A percentile compares a stretch with the other conserved stretches of the same genome.
Conservation (phyloP, 257 asterid species). For the Primulina huaijiensis region DNA sequence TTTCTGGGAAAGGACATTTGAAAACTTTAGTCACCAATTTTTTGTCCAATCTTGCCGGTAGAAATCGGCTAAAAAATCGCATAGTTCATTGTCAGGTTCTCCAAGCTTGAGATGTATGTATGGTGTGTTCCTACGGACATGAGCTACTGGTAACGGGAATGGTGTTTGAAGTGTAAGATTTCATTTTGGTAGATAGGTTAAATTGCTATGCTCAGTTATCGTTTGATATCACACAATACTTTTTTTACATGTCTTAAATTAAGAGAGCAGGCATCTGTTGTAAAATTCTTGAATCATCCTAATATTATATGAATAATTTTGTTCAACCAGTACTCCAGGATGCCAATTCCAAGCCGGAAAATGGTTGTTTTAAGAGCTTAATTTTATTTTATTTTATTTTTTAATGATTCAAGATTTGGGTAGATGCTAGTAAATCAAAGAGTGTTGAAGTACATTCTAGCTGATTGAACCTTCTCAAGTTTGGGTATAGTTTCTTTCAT, state of each 20-base stretch:
- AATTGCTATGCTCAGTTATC: constrained; percentile 7
- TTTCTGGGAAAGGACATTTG: constrained; percentile 40
- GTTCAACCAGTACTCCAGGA: neutral
- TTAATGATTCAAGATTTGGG: no score
- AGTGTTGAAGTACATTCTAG: neutral
- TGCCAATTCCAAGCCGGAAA: neutral
- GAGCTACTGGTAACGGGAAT: neutral
- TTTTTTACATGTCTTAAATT: constrained; percentile 9
- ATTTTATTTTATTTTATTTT: no score
- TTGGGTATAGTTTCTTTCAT: neutral
- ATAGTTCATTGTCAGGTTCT: constrained; percentile 42
- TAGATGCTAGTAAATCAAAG: no score
- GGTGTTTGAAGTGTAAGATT: constrained; percentile 6
- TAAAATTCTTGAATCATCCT: neutral
- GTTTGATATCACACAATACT: constrained; percentile 1
- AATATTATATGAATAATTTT: neutral
- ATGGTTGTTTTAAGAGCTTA: neutral
- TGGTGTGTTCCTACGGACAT: neutral
- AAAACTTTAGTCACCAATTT: constrained; percentile 36
- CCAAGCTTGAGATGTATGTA: constrained; percentile 33
- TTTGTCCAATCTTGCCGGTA: constrained; percentile 38
- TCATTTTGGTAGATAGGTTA: constrained; percentile 3
- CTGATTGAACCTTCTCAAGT: neutral
- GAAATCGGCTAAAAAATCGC: constrained; percentile 32
- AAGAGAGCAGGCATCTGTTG: constrained; percentile 4